A percentile compares a stretch with the other conserved stretches of the same genome.
Evolutionary conservation across 2,329 filamentous ascomycete species (phyloP).

Genomic region (Ciborinia camelliae): DNA sequence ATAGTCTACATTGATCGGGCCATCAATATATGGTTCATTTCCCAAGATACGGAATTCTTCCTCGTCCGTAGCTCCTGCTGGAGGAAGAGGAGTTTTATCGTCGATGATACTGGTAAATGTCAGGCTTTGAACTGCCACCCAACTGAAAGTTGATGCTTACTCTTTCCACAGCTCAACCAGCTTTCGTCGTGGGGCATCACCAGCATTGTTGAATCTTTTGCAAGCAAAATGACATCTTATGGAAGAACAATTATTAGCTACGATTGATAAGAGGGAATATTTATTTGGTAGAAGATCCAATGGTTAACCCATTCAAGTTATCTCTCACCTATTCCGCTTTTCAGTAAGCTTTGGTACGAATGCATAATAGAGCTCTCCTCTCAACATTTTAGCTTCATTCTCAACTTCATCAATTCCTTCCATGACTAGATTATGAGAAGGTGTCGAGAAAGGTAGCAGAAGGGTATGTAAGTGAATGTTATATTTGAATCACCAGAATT

Average conservation of each 20-base stretch:
- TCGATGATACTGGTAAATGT: constrained; percentile 44
- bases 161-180: constrained; percentile 67
- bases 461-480: constrained; percentile 13
- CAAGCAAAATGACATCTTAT: constrained; percentile 51
- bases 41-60: constrained; percentile 64
- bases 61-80: constrained; percentile 51
- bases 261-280: neutral
- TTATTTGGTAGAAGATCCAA: neutral
- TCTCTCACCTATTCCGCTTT: constrained; percentile 50
- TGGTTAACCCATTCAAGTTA: constrained; percentile 35
- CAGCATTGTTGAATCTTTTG: constrained; percentile 60
- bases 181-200: constrained; percentile 56
- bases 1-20: constrained; percentile 71
- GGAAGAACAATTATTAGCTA: constrained; percentile 4
- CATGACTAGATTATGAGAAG: constrained; percentile 20
- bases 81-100: constrained; percentile 62
- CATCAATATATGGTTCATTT: constrained; percentile 65
- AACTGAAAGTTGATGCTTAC: constrained; percentile 46
- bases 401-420: constrained; percentile 42
- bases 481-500: neutral
- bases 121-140: constrained; percentile 16
- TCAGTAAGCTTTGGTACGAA: constrained; percentile 66
- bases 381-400: constrained; percentile 55
- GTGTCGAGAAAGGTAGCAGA: neutral
- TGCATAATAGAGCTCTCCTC: constrained; percentile 70